Evolutionary conservation across 2,329 filamentous ascomycete genomes (phyloP).

Genomic region (Colletotrichum falcatum): DNA sequence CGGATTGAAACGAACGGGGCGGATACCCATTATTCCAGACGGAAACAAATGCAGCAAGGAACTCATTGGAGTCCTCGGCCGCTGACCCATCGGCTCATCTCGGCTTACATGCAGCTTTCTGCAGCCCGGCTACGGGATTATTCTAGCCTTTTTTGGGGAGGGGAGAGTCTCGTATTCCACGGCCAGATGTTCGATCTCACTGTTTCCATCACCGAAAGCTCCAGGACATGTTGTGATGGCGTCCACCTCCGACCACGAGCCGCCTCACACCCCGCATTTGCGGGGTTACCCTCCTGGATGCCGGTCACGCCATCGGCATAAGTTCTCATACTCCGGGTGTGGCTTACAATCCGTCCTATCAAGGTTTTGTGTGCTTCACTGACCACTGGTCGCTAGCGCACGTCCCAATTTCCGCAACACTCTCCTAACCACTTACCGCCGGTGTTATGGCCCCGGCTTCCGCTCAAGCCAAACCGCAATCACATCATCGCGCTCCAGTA

Average conservation of each 20-base stretch:
- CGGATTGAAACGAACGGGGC: slow-evolving; percentile 13
- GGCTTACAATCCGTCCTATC: background rate
- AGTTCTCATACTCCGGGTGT: slow-evolving; percentile 13
- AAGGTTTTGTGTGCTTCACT: slow-evolving; percentile 2
- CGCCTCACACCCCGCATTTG: slow-evolving; percentile 38
- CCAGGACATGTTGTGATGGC: slow-evolving; percentile 37
- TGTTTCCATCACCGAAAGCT: slow-evolving; percentile 28
- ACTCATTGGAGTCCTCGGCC: slow-evolving; percentile 15
- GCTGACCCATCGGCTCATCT: slow-evolving; percentile 1
- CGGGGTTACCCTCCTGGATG: slow-evolving; percentile 22
- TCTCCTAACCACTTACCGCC: slow-evolving; percentile 19
- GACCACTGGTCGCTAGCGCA: slow-evolving; percentile 13
- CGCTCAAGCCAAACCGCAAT: slow-evolving; percentile 36
- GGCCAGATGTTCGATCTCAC: background rate
- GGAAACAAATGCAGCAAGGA: background rate
- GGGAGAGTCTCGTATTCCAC: background rate
- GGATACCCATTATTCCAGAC: slow-evolving; percentile 20
- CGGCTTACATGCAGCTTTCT: background rate
- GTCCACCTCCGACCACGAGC: slow-evolving; percentile 23
- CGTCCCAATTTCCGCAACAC: slow-evolving; percentile 2
- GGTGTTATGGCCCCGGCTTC: slow-evolving; percentile 29
- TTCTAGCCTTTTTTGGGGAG: background rate
- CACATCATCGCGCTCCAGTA: slow-evolving; percentile 41
- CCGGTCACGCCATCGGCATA: slow-evolving; percentile 39
- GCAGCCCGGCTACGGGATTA: background rate